Conservation (phyloP, 163 green algal genomes). For the Scenedesmus sp. region DNA sequence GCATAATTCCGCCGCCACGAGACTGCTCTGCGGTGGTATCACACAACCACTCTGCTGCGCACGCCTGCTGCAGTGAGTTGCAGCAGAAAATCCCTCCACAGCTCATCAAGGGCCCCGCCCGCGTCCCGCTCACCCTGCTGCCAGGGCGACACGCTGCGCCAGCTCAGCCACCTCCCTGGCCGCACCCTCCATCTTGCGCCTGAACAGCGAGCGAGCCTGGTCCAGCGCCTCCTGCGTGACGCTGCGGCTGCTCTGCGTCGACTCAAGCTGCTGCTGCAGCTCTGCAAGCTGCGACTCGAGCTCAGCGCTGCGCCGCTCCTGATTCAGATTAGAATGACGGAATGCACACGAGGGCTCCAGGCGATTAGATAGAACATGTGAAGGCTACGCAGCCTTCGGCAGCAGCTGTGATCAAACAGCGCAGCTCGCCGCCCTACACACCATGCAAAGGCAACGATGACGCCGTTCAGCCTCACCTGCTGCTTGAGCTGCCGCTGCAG, state of each 20-base stretch:
- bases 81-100: neutral
- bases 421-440: too few species aligned
- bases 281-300: constrained; percentile 57
- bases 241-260: constrained; percentile 22
- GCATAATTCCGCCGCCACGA: too few species aligned
- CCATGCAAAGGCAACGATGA: too few species aligned
- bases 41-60: neutral
- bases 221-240: constrained; percentile 53
- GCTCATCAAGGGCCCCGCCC: too few species aligned
- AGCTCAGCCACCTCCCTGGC: constrained; percentile 44
- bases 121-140: constrained; percentile 9
- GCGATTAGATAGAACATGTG: too few species aligned
- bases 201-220: constrained; percentile 7
- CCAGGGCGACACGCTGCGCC: constrained; percentile 3
- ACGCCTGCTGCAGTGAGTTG: neutral
- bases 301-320: constrained; percentile 60
- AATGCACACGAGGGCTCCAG: neutral
- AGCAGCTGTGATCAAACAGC: too few species aligned
- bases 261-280: constrained; percentile 53
- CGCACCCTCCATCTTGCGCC: constrained; percentile 6
- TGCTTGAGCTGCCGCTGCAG: constrained; percentile 47
- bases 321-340: neutral
- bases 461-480: neutral
- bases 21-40: neutral
- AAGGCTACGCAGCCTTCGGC: too few species aligned